phyloP scores from a whole-genome alignment of 176 grass and related monocot genomes.

The Eremochloa ophiuroides region DNA sequence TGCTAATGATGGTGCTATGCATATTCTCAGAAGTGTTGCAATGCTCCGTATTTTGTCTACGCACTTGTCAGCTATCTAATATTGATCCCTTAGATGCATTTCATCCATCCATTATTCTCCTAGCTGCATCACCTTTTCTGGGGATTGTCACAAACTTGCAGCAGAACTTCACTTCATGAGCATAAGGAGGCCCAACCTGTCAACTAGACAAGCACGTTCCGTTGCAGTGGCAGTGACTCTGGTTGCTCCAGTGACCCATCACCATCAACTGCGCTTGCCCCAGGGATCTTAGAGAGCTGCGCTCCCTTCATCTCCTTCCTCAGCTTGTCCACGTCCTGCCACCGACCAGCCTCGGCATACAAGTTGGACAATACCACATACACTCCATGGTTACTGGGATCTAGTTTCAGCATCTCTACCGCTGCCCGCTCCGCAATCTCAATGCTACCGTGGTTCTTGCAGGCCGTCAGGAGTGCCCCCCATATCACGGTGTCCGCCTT shows the following conservation, averaged over 20 bases:
- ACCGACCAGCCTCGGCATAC: conserved; percentile 50
- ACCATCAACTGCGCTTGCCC: conserved; percentile 29
- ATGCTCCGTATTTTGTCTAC: not conserved
- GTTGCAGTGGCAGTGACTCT: not conserved
- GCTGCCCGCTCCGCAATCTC: conserved; percentile 44
- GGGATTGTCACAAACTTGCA: not conserved
- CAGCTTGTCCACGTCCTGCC: conserved; percentile 51
- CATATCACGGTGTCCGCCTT: conserved; percentile 26
- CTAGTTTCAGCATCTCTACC: conserved; percentile 44
- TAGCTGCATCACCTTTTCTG: not conserved
- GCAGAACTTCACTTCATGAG: not conserved
- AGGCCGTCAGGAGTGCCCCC: conserved; percentile 48
- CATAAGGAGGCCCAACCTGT: not conserved
- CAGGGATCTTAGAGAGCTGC: conserved; percentile 41
- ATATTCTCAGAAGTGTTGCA: not conserved
- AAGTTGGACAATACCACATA: conserved; percentile 60
- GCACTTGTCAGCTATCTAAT: not conserved
- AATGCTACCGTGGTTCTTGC: conserved; percentile 44
- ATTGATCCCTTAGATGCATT: not conserved
- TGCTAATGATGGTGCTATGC: not conserved
- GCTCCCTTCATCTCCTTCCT: conserved; percentile 48
- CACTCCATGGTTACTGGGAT: conserved; percentile 50
- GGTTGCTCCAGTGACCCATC: not conserved
- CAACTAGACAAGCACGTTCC: not conserved
- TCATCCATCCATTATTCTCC: not conserved